These are phyloP conservation scores for Jaltomata sinuosa DNA, from an alignment of 257 asterid species.

Conservation along the genomic window DNA sequence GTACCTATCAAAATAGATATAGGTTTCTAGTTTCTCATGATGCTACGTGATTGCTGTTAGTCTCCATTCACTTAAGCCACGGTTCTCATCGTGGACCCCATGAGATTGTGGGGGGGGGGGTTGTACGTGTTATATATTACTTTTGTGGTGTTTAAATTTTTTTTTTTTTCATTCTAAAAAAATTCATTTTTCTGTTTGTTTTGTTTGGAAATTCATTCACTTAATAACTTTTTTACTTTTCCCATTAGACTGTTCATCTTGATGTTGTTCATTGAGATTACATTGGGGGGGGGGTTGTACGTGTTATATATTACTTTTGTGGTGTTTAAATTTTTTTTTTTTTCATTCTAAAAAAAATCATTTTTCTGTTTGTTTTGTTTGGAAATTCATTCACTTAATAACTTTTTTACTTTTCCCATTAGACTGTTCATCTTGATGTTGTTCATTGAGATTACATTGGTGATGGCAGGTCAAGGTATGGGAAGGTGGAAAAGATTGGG, in stretches of 20 bases:
- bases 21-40: background rate
- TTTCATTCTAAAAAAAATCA: background rate
- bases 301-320: background rate
- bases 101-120: background rate
- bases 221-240: background rate
- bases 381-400: background rate
- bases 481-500: conserved; percentile 98
- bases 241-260: background rate
- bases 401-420: background rate
- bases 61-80: background rate
- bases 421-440: background rate
- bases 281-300: background rate
- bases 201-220: background rate
- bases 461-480: conserved; percentile 69
- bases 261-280: conserved; percentile 7
- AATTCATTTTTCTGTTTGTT: background rate
- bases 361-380: background rate
- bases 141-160: background rate
- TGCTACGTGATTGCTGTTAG: background rate
- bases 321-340: background rate
- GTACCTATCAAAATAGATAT: background rate
- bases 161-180: background rate
- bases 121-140: background rate
- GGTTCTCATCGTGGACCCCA: background rate
- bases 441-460: conserved; percentile 10